Percentiles rank a stretch among this genome's conserved stretches.
These are phyloP conservation scores for Dothidotthia symphoricarpi DNA, from an alignment of 2,329 filamentous ascomycete genomes.

Conservation along the genomic window DNA sequence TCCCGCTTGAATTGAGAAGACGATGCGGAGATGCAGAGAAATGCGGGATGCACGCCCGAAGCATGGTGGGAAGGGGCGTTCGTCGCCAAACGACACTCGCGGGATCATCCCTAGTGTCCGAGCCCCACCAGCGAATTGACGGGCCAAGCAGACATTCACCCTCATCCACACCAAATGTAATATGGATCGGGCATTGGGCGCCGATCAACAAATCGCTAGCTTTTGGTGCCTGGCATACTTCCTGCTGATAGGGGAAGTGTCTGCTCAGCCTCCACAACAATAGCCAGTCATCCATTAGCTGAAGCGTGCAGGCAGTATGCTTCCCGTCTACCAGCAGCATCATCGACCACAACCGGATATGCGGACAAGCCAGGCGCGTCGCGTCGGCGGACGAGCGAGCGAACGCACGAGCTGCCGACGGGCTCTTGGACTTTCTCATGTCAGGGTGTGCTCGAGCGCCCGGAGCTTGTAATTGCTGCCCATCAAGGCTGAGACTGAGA, in stretches of 20 bases:
- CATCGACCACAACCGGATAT: constrained; percentile 6
- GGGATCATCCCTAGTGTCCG: constrained; percentile 19
- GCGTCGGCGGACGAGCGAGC: constrained; percentile 2
- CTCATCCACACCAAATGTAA: constrained; percentile 15
- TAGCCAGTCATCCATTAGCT: constrained; percentile 8
- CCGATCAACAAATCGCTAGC: constrained; percentile 21
- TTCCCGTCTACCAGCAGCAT: constrained; percentile 3
- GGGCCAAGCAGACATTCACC: constrained; percentile 17
- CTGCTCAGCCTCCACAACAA: constrained; percentile 24
- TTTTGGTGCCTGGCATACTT: constrained; percentile 21
- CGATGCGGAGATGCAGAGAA: too few relatives aligned
- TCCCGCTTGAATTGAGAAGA: too few relatives aligned
- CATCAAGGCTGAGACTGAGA: constrained; percentile 27
- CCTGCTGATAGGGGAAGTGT: constrained; percentile 11
- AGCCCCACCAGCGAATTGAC: constrained; percentile 22
- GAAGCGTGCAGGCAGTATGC: constrained; percentile 5
- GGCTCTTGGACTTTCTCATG: not conserved
- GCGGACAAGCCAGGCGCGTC: constrained; percentile 4
- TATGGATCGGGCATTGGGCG: constrained; percentile 28
- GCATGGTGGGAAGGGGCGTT: too few relatives aligned
- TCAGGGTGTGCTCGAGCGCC: constrained; percentile 12
- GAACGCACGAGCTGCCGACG: not conserved
- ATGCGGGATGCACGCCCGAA: too few relatives aligned
- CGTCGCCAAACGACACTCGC: not conserved
- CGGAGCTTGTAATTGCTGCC: constrained; percentile 24